Conservation (phyloP, 2,329 filamentous ascomycete genomes). For the Fusarium keratoplasticum region DNA sequence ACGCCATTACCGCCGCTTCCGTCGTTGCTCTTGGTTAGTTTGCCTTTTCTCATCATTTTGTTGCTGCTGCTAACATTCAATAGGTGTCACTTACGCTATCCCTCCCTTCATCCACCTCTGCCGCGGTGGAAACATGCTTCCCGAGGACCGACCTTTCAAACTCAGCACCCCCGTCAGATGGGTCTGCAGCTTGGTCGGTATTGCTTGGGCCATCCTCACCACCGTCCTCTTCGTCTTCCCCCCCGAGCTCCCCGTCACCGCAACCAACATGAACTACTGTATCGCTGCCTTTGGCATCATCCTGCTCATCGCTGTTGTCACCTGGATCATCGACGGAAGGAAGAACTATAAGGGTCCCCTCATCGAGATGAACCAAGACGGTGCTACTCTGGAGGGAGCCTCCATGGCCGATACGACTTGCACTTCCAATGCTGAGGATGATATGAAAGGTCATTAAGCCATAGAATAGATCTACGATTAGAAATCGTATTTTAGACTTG, state of each 20-base stretch:
- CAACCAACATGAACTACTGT: slow-evolving; percentile 75
- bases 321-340: slow-evolving; percentile 62
- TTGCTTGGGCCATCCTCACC: slow-evolving; percentile 75
- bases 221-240: slow-evolving; percentile 82
- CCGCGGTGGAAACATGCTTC: slow-evolving; percentile 74
- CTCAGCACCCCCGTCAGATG: slow-evolving; percentile 52
- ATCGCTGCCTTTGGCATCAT: slow-evolving; percentile 62
- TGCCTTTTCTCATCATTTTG: too few species aligned
- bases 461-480: not conserved
- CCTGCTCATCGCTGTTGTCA: slow-evolving; percentile 55
- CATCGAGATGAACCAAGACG: slow-evolving; percentile 35
- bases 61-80: not conserved
- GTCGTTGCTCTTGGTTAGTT: slow-evolving; percentile 72
- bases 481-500: not conserved
- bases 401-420: slow-evolving; percentile 34
- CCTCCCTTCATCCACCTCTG: slow-evolving; percentile 77
- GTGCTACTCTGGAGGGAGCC: slow-evolving; percentile 27
- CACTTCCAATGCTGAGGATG: slow-evolving; percentile 30
- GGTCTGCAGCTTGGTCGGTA: slow-evolving; percentile 58
- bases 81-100: slow-evolving; percentile 76
- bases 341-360: slow-evolving; percentile 58
- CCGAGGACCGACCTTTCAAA: slow-evolving; percentile 57
- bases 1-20: slow-evolving; percentile 77
- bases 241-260: slow-evolving; percentile 71
- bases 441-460: slow-evolving; percentile 11